Conservation (phyloP, 352 stramenopile genomes). For the Pythium phragmiticola region DNA sequence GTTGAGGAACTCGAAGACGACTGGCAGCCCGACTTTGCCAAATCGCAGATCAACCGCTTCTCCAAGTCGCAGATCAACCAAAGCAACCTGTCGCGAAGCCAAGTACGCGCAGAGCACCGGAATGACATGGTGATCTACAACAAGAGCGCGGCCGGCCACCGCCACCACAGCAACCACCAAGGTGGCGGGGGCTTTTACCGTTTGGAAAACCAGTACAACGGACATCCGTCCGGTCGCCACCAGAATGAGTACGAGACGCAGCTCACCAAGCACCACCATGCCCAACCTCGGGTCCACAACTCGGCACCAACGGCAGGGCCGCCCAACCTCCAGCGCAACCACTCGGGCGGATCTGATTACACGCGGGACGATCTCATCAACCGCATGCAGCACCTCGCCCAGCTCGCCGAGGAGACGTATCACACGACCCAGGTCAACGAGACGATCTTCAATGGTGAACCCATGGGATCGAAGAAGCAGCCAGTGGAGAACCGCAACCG, state of each 20-base stretch:
- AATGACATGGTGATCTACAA: slow-evolving; percentile 18
- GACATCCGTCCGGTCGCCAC: background rate
- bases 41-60: slow-evolving; percentile 15
- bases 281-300: background rate
- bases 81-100: background rate
- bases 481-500: slow-evolving; percentile 24
- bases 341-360: slow-evolving; percentile 17
- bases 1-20: slow-evolving; percentile 19
- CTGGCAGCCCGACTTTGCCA: slow-evolving; percentile 11
- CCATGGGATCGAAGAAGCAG: background rate
- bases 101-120: background rate
- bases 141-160: background rate
- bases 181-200: background rate
- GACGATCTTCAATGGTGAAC: slow-evolving; percentile 4
- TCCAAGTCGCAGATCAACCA: slow-evolving; percentile 12
- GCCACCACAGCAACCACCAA: background rate
- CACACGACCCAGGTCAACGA: slow-evolving; percentile 23
- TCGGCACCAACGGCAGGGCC: background rate
- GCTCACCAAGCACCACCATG: background rate
- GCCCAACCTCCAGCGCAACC: slow-evolving; percentile 11
- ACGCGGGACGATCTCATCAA: slow-evolving; percentile 23
- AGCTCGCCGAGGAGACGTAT: slow-evolving; percentile 25
- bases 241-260: background rate
- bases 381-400: slow-evolving; percentile 26
- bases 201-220: background rate